Conservation (phyloP, 1,284 basidiomycete genomes). For the Ceratobasidium sp. region DNA sequence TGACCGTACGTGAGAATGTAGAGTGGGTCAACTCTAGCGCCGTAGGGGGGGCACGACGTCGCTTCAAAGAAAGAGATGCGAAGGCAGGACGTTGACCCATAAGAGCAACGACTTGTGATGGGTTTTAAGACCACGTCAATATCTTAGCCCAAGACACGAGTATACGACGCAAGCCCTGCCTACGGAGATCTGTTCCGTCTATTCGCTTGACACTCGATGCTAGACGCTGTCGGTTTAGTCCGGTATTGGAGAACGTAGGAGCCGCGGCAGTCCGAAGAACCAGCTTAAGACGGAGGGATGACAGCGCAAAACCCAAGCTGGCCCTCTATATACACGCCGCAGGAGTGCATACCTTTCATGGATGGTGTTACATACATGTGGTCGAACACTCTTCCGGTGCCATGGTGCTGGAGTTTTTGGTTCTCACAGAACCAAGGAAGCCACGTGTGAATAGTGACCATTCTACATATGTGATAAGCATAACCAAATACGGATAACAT, state of each 20-base stretch:
- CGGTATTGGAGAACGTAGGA: not conserved
- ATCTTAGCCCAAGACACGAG: not conserved
- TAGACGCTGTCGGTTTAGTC: constrained; percentile 16
- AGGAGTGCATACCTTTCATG: constrained; percentile 32
- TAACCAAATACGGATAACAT: not conserved
- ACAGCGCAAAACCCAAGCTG: not conserved
- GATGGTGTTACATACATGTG: constrained; percentile 11
- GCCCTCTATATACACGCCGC: constrained; percentile 12
- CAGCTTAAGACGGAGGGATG: constrained; percentile 36
- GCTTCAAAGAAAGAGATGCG: constrained; percentile 27
- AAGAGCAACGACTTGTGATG: not conserved
- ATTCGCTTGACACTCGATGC: not conserved
- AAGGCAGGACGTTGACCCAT: constrained; percentile 26
- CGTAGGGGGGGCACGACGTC: constrained; percentile 33
- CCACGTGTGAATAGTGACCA: constrained; percentile 26
- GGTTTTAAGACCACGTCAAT: not conserved
- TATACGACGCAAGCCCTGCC: not conserved
- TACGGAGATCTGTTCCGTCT: not conserved
- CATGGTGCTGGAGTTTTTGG: constrained; percentile 6
- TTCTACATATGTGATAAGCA: constrained; percentile 4
- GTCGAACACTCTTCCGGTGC: constrained; percentile 21
- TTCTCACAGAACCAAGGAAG: constrained; percentile 35
- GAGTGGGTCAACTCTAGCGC: constrained; percentile 31
- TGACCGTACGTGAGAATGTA: not conserved
- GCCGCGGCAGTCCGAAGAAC: constrained; percentile 15